These are phyloP conservation scores for Nitzschia palea DNA, from an alignment of 108 stramenopile species.

Conservation along the genomic window DNA sequence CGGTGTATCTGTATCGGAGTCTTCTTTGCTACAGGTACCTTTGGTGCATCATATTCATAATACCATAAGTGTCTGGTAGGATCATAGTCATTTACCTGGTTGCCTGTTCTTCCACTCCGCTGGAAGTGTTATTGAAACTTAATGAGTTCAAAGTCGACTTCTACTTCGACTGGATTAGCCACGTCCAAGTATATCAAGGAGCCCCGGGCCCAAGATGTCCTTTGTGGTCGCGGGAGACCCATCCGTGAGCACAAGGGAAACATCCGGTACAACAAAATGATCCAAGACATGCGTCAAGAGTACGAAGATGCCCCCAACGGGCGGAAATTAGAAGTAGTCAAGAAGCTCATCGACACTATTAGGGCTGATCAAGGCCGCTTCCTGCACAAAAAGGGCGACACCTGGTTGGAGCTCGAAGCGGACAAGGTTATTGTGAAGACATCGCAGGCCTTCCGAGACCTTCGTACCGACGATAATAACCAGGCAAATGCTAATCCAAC, in stretches of 20 bases:
- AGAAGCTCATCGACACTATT: conserved; percentile 3
- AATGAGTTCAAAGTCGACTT: neutral
- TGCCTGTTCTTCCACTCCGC: no score
- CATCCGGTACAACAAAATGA: neutral
- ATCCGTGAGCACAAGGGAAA: conserved; percentile 22
- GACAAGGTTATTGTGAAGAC: conserved; percentile 18
- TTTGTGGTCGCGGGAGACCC: conserved; percentile 14
- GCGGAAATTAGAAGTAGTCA: conserved; percentile 1
- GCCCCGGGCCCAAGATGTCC: conserved; percentile 16
- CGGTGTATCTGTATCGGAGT: no score
- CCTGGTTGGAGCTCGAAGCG: conserved; percentile 7
- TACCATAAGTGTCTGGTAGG: no score
- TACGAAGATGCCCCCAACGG: conserved; percentile 21
- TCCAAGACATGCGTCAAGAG: conserved; percentile 1
- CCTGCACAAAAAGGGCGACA: conserved; percentile 13
- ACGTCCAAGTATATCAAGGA: neutral
- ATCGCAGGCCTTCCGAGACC: conserved; percentile 28
- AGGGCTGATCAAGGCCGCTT: conserved; percentile 1
- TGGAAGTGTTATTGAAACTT: no score
- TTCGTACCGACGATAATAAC: neutral
- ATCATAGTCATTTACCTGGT: no score
- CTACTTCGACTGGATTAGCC: neutral
- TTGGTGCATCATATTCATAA: no score
- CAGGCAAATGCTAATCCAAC: neutral
- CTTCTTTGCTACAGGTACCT: no score